phyloP scores from a whole-genome alignment of 257 asterid species.

The Solanum chmielewskii region DNA sequence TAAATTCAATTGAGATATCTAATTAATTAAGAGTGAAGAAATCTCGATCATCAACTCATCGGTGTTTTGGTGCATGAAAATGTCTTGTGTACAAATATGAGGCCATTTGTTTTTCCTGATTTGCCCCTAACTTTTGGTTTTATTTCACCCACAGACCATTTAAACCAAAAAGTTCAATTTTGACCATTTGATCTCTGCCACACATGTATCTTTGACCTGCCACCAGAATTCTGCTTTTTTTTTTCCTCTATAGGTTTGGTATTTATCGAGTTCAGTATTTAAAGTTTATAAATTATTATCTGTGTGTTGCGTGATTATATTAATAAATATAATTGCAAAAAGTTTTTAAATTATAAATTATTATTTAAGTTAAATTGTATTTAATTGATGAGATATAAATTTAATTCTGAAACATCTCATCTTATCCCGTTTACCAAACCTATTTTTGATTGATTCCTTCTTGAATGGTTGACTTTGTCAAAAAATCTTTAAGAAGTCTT shows the following conservation, averaged over 20 bases:
- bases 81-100: background rate
- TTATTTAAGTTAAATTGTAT: too few relatives aligned
- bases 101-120: background rate
- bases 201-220: background rate
- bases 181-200: conserved; percentile 28
- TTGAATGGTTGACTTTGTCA: background rate
- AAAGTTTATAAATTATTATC: background rate
- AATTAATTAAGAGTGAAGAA: background rate
- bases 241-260: too few relatives aligned
- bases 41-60: background rate
- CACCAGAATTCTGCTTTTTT: background rate
- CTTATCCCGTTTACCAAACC: background rate
- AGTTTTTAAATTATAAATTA: too few relatives aligned
- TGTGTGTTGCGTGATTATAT: too few relatives aligned
- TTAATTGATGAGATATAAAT: background rate
- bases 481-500: background rate
- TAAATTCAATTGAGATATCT: fast-evolving
- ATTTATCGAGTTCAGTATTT: background rate
- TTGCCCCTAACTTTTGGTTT: background rate
- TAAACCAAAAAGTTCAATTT: conserved; percentile 53
- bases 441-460: background rate
- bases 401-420: background rate
- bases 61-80: background rate
- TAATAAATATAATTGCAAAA: too few relatives aligned
- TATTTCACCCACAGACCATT: background rate